phyloP scores from a whole-genome alignment of 148 eudicot species.

The Diospyros lotus region DNA sequence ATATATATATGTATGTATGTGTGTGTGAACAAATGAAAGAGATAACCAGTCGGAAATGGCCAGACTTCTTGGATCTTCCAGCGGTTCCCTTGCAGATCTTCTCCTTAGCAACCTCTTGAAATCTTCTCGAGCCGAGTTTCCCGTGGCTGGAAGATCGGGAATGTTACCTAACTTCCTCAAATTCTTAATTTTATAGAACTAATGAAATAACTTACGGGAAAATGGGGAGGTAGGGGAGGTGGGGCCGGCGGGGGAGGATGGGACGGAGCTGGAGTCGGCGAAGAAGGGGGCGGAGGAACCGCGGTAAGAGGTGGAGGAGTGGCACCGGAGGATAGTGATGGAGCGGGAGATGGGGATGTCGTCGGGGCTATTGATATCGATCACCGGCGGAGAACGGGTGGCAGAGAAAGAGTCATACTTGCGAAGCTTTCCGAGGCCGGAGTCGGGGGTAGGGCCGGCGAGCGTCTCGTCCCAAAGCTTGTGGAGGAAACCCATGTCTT shows the following conservation, averaged over 20 bases:
- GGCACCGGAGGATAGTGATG: slow-evolving; percentile 36
- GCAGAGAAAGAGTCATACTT: slow-evolving; percentile 52
- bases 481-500: slow-evolving; percentile 64
- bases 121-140: slow-evolving; percentile 37
- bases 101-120: slow-evolving; percentile 45
- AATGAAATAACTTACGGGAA: slow-evolving; percentile 34
- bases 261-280: slow-evolving; percentile 30
- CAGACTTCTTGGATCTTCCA: slow-evolving; percentile 37
- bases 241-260: slow-evolving; percentile 49
- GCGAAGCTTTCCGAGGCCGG: slow-evolving; percentile 48
- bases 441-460: slow-evolving; percentile 68
- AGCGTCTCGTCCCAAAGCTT: slow-evolving; percentile 80
- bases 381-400: slow-evolving; percentile 20
- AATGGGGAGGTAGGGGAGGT: slow-evolving; percentile 47
- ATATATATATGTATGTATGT: no score
- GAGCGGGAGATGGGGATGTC: slow-evolving; percentile 32
- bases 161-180: no score
- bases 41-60: slow-evolving; percentile 61
- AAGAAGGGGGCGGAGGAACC: slow-evolving; percentile 13
- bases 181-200: no score
- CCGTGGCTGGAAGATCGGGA: slow-evolving; percentile 15
- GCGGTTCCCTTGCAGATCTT: slow-evolving; percentile 24
- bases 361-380: not conserved
- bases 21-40: not conserved
- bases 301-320: slow-evolving; percentile 3